These are phyloP conservation scores for Austroboletus novae-zelandiae DNA, from an alignment of 1,284 basidiomycete species.

Conservation along the genomic window DNA sequence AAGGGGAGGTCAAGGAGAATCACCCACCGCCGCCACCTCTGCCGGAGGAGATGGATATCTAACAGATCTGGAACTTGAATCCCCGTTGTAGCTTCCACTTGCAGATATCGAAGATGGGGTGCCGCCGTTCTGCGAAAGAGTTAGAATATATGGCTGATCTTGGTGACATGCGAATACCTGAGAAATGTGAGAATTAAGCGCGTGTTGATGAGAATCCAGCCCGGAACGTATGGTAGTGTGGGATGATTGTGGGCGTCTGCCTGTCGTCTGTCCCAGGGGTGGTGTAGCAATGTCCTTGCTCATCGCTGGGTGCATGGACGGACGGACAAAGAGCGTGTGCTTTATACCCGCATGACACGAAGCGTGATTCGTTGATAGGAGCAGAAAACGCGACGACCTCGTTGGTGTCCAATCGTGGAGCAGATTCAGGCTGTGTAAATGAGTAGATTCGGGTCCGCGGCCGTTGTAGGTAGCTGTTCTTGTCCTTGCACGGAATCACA, in stretches of 20 bases:
- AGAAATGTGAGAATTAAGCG: conserved; percentile 3
- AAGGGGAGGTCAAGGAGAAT: conserved; percentile 3
- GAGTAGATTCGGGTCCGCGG: too few species aligned
- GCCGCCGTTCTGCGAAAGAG: conserved; percentile 11
- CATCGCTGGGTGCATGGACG: conserved; percentile 13
- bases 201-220: conserved; percentile 17
- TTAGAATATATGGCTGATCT: conserved; percentile 12
- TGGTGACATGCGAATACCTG: conserved; percentile 14
- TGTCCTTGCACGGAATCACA: too few species aligned
- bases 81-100: background rate
- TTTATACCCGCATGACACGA: conserved; percentile 28
- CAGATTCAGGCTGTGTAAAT: background rate
- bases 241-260: conserved; percentile 8
- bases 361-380: conserved; percentile 9
- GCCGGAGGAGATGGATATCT: conserved; percentile 7
- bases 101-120: conserved; percentile 9
- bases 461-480: too few species aligned
- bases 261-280: background rate
- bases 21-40: conserved; percentile 10
- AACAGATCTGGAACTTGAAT: conserved; percentile 6
- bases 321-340: background rate
- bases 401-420: conserved; percentile 8
- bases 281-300: background rate
- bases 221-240: conserved; percentile 6
- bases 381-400: conserved; percentile 24